Evolutionary conservation across 768 basidiomycete species (phyloP).

Genomic region (Paxillus ammoniavirescens): DNA sequence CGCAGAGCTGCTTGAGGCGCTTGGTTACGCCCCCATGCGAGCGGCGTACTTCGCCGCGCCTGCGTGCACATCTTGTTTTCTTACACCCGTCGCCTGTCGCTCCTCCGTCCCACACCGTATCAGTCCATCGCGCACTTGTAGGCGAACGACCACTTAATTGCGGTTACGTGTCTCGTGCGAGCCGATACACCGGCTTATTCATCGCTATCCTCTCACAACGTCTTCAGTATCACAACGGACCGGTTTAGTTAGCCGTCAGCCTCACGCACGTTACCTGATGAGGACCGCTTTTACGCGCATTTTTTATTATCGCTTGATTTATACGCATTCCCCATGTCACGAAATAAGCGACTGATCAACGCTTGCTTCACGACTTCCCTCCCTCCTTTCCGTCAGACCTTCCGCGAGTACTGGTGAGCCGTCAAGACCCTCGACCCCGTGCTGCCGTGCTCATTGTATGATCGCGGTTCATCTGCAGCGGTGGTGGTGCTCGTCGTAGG

Average conservation of each 20-base stretch:
- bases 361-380: constrained; percentile 30
- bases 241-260: constrained; percentile 26
- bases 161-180: constrained; percentile 76
- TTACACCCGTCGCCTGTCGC: constrained; percentile 37
- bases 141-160: constrained; percentile 80
- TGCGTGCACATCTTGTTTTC: constrained; percentile 48
- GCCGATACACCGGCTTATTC: constrained; percentile 70
- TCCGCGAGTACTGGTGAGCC: constrained; percentile 22
- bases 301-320: constrained; percentile 46
- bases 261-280: constrained; percentile 19
- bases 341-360: constrained; percentile 47
- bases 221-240: constrained; percentile 16
- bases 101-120: constrained; percentile 46
- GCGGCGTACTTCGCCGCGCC: constrained; percentile 51
- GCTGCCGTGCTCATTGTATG: constrained; percentile 35
- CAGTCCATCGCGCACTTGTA: constrained; percentile 59
- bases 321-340: constrained; percentile 28
- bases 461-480: constrained; percentile 21
- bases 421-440: constrained; percentile 22
- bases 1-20: constrained; percentile 54
- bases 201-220: constrained; percentile 26
- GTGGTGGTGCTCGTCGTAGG: constrained; percentile 22
- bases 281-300: constrained; percentile 29
- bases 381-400: constrained; percentile 13
- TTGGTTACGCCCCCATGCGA: constrained; percentile 47